Evolutionary conservation across 2,329 filamentous ascomycete species (phyloP).

Genomic region (Fusarium guadeloupense): DNA sequence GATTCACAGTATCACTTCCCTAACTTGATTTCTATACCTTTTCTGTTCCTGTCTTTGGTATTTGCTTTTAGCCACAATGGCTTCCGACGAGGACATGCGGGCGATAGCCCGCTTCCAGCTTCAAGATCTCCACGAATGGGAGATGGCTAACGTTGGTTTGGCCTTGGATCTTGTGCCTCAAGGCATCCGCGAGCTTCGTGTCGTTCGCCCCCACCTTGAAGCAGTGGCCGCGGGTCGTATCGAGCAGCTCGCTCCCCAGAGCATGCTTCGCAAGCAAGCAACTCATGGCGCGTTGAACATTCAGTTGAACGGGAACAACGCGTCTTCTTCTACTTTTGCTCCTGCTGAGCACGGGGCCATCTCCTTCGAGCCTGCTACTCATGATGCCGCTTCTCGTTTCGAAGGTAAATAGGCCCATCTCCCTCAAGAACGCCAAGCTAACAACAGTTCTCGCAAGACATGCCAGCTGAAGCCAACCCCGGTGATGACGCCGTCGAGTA

Average conservation of each 20-base stretch:
- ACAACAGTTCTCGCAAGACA: background rate
- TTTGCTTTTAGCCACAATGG: background rate
- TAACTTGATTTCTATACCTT: background rate
- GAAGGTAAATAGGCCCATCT: background rate
- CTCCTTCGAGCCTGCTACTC: background rate
- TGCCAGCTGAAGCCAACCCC: background rate
- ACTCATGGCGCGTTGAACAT: background rate
- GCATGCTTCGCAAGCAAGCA: background rate
- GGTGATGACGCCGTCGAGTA: background rate
- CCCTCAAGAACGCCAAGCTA: background rate
- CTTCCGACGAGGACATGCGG: background rate
- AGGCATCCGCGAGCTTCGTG: background rate
- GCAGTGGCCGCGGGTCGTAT: background rate
- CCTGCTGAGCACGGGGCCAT: background rate
- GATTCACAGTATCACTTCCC: too few relatives aligned
- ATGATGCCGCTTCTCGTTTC: background rate
- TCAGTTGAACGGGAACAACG: background rate
- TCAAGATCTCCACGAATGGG: background rate
- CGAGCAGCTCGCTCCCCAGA: background rate
- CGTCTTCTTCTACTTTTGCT: background rate
- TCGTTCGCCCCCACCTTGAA: background rate
- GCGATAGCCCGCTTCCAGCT: background rate
- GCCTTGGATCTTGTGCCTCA: fast-evolving
- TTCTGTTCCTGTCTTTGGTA: background rate
- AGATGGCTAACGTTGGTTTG: background rate